phyloP scores from a whole-genome alignment of 495 filamentous ascomycete genomes.

The Penicillium psychrofluorescens region DNA sequence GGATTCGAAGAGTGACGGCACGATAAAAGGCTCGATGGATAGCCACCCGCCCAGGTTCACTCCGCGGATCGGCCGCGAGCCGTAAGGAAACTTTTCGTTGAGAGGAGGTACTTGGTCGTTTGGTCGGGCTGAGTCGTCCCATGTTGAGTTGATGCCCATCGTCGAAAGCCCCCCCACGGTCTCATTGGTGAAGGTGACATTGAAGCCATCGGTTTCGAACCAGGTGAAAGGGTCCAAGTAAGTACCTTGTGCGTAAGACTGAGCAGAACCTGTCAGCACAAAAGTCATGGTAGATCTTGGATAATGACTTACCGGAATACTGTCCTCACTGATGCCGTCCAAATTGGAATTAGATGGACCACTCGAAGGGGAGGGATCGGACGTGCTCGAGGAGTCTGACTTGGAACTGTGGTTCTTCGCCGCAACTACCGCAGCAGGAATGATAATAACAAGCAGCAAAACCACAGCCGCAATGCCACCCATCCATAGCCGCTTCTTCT shows the following conservation, averaged over 20 bases:
- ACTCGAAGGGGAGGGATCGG: slow-evolving; percentile 10
- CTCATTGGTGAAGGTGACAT: slow-evolving; percentile 83
- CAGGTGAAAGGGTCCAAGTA: slow-evolving; percentile 87
- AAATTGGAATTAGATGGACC: slow-evolving; percentile 50
- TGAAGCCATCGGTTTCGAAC: slow-evolving; percentile 88
- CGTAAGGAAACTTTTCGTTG: slow-evolving; percentile 64
- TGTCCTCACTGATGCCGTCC: slow-evolving; percentile 47
- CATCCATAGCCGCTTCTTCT: slow-evolving; percentile 31
- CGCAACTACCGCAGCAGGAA: slow-evolving; percentile 64
- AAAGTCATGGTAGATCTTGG: background rate
- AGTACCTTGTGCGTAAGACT: slow-evolving; percentile 58
- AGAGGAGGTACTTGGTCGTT: slow-evolving; percentile 77
- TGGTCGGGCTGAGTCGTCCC: slow-evolving; percentile 74
- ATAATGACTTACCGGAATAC: slow-evolving; percentile 47
- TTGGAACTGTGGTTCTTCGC: slow-evolving; percentile 52
- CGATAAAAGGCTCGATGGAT: slow-evolving; percentile 89
- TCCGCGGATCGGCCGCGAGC: slow-evolving; percentile 70
- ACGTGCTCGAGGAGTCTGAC: slow-evolving; percentile 14
- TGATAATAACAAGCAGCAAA: slow-evolving; percentile 62
- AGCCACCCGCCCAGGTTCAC: slow-evolving; percentile 96
- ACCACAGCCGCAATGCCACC: slow-evolving; percentile 35
- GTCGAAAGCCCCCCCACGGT: slow-evolving; percentile 78
- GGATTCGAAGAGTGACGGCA: slow-evolving; percentile 73
- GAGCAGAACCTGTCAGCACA: background rate
- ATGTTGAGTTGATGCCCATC: slow-evolving; percentile 83